Evolutionary conservation across 2,329 filamentous ascomycete species (phyloP), one percentile per base, ranked within the genome.

Genomic region (Elsinoe ampelina): DNA sequence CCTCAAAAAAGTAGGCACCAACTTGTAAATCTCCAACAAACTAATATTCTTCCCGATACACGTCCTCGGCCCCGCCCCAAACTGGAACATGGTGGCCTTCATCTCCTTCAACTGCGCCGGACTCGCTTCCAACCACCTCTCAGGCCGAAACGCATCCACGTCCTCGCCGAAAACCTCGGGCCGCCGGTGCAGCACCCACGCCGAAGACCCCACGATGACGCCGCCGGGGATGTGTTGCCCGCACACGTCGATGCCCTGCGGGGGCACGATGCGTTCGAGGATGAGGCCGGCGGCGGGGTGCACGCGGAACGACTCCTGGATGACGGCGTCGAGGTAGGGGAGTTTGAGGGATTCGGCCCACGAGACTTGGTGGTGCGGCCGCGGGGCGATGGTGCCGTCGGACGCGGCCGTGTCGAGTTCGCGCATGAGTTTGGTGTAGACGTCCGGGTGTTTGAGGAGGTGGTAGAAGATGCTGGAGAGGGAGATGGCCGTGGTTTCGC

Each of bases 401-500:
- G 71, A 70, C 0, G 79, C 79, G 0, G 81, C 81, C 0, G 72
- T 72, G 63, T 89, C 84, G 0, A 90, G 68, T 66, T 90, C 86
- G 1, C 70, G 63, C 64, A 80, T 77, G 55, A 89, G 71, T 38
- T 76, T 77, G 2, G 68, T 65, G 59, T 86, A 79, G 12, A 75
- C 76, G 0, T 62, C 36, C 0, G 83, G 83, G 63, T 83, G 80
- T 64, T 83, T 84, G 35, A 90, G 75, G 2, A 91, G 71, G 68
- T 83, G 84, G 70, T 91, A 91, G 64, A 92, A 87, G 0, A 90
- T 79, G 5, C 83, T 78, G 5, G 80, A 80, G 0, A 91, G 76
- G 5, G 80, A 82, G 65, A 91, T 91, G 38, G 85, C 87, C 0
- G 87, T 92, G 0, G 87, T 92, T 69, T 93, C 88, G 1, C 81